These are phyloP conservation scores for Lipomyces sp. DNA, from an alignment of 805 yeast genomes.

Conservation along the genomic window DNA sequence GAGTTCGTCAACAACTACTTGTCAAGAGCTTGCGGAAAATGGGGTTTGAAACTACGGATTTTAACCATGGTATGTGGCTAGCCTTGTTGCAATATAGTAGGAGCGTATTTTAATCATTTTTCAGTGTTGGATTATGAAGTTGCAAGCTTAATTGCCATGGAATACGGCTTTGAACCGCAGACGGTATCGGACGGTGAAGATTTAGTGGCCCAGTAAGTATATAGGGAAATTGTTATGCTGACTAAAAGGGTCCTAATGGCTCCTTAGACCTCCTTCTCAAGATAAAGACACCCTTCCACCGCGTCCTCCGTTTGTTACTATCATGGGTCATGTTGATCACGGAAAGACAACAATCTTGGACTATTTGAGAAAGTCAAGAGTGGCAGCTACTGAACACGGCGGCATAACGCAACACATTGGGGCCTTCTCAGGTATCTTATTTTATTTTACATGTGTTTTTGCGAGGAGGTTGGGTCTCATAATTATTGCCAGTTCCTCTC, in stretches of 20 bases:
- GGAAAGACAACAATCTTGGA: conserved; percentile 96
- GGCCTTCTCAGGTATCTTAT: conserved; percentile 68
- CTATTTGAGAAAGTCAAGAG: conserved; percentile 78
- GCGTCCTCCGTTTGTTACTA: conserved; percentile 93
- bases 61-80: conserved; percentile 60
- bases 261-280: conserved; percentile 47
- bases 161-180: conserved; percentile 70
- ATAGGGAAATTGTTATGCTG: neutral
- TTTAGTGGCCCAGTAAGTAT: conserved; percentile 14
- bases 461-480: neutral
- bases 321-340: conserved; percentile 99
- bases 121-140: conserved; percentile 77
- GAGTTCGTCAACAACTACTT: conserved; percentile 61
- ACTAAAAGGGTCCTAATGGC: neutral
- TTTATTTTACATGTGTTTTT: neutral
- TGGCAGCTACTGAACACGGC: conserved; percentile 86
- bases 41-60: conserved; percentile 67
- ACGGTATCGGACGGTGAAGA: conserved; percentile 52
- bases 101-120: no score
- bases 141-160: conserved; percentile 85
- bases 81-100: conserved; percentile 39
- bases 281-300: conserved; percentile 56
- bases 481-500: conserved; percentile 56
- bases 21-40: conserved; percentile 61
- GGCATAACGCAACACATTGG: conserved; percentile 99